Conservation (phyloP, 73 alveolate genomes). For the Tetrahymena borealis region DNA sequence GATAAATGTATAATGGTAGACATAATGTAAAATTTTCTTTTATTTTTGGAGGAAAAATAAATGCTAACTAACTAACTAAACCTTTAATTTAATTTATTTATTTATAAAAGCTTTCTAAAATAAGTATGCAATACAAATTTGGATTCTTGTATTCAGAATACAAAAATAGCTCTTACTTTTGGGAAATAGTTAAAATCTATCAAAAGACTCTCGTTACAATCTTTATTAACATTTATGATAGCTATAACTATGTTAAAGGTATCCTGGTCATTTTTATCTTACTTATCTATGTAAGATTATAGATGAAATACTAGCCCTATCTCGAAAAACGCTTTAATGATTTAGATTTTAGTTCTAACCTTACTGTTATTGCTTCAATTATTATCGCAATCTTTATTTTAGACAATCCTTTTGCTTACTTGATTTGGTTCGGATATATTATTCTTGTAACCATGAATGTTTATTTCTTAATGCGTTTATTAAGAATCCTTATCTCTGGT, state of each 20-base stretch:
- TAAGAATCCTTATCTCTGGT: background rate
- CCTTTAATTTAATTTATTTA: background rate
- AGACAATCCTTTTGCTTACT: background rate
- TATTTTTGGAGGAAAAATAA: no score
- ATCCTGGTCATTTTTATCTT: background rate
- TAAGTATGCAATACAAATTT: background rate
- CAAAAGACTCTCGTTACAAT: constrained; percentile 18
- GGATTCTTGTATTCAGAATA: constrained; percentile 35
- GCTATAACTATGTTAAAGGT: constrained; percentile 11
- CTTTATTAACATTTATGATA: constrained; percentile 8
- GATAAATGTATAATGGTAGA: background rate
- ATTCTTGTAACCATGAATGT: background rate
- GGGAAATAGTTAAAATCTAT: constrained; percentile 35
- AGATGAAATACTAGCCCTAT: constrained; percentile 8
- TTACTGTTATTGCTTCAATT: constrained; percentile 1
- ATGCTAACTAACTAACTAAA: no score
- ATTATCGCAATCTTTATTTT: background rate
- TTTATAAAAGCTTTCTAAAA: background rate
- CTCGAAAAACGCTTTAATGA: constrained; percentile 13
- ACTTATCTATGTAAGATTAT: background rate
- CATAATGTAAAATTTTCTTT: background rate
- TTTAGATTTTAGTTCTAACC: constrained; percentile 12
- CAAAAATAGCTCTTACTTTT: constrained; percentile 10
- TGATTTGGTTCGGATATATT: background rate
- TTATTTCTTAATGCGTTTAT: background rate